phyloP scores from a whole-genome alignment of 805 yeast species.

The Starmerella davenportii region DNA sequence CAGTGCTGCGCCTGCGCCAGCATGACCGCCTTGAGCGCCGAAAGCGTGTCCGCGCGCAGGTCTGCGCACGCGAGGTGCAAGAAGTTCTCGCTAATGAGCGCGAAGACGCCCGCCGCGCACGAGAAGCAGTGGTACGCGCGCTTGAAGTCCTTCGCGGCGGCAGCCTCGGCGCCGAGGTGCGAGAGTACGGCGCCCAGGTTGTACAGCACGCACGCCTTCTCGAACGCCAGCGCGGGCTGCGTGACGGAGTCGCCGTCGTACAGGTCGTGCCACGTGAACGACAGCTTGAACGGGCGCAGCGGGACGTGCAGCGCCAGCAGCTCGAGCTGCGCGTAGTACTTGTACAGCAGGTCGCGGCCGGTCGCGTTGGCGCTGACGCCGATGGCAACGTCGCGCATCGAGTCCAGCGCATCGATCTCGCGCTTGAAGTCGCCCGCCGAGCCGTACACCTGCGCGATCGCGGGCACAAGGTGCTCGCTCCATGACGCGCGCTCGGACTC shows the following conservation, averaged over 20 bases:
- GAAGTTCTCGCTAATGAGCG: conserved; percentile 59
- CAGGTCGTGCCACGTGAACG: conserved; percentile 68
- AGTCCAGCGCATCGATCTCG: conserved; percentile 39
- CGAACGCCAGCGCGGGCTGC: conserved; percentile 75
- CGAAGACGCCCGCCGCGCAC: conserved; percentile 61
- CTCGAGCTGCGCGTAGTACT: conserved; percentile 69
- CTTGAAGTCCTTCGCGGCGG: conserved; percentile 30
- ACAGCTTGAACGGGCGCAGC: conserved; percentile 26
- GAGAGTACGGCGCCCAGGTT: conserved; percentile 54
- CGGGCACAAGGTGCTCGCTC: conserved; percentile 40
- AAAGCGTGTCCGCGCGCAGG: conserved; percentile 47
- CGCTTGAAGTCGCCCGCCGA: conserved; percentile 35
- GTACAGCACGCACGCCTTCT: conserved; percentile 69
- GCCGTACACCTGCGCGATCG: conserved; percentile 48
- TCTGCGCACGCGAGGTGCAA: conserved; percentile 78
- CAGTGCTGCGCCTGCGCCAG: conserved; percentile 82
- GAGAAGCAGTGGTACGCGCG: conserved; percentile 44
- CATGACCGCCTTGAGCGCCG: conserved; percentile 45
- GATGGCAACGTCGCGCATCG: conserved; percentile 40
- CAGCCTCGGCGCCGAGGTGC: conserved; percentile 24
- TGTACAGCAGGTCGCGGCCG: conserved; percentile 39
- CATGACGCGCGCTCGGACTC: conserved; percentile 46
- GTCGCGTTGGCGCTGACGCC: conserved; percentile 30
- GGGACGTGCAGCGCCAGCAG: conserved; percentile 64
- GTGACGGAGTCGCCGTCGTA: conserved; percentile 31